These are phyloP conservation scores for Candida sithepensis DNA, from an alignment of 805 yeast genomes.

Conservation along the genomic window DNA sequence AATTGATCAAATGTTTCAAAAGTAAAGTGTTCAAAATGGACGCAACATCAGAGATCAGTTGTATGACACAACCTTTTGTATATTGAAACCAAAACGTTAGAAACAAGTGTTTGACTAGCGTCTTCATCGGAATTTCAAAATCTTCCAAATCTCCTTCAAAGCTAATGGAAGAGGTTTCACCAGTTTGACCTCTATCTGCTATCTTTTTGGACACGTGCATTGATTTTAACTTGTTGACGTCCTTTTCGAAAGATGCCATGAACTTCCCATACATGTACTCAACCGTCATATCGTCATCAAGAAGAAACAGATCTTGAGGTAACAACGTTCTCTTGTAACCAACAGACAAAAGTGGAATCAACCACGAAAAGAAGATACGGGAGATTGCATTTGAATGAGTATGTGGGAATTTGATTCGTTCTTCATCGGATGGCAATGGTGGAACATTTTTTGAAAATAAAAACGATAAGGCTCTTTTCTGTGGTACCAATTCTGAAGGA, in stretches of 20 bases:
- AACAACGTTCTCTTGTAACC: conserved; percentile 73
- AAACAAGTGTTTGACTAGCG: conserved; percentile 38
- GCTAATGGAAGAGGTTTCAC: conserved; percentile 15
- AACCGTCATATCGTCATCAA: conserved; percentile 41
- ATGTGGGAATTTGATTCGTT: conserved; percentile 49
- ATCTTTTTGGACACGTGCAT: conserved; percentile 27
- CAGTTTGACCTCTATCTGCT: conserved; percentile 22
- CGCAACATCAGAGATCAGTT: conserved; percentile 42
- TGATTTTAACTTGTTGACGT: conserved; percentile 29
- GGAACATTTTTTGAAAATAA: conserved; percentile 48
- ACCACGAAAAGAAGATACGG: conserved; percentile 62
- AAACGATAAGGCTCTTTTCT: conserved; percentile 49
- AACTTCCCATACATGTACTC: conserved; percentile 39
- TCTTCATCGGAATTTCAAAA: conserved; percentile 19
- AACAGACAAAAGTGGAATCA: conserved; percentile 54
- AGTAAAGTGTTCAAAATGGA: conserved; percentile 61
- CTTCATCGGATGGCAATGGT: conserved; percentile 47
- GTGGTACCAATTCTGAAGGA: conserved; percentile 18
- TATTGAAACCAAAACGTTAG: conserved; percentile 48
- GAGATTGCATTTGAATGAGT: conserved; percentile 37
- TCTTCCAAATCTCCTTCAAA: conserved; percentile 22
- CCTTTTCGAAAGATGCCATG: conserved; percentile 29
- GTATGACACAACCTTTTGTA: conserved; percentile 35
- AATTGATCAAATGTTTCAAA: conserved; percentile 58
- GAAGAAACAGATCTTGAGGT: conserved; percentile 54